Evolutionary conservation across 306 rosid species (phyloP).

Genomic region (Rosa persica): DNA sequence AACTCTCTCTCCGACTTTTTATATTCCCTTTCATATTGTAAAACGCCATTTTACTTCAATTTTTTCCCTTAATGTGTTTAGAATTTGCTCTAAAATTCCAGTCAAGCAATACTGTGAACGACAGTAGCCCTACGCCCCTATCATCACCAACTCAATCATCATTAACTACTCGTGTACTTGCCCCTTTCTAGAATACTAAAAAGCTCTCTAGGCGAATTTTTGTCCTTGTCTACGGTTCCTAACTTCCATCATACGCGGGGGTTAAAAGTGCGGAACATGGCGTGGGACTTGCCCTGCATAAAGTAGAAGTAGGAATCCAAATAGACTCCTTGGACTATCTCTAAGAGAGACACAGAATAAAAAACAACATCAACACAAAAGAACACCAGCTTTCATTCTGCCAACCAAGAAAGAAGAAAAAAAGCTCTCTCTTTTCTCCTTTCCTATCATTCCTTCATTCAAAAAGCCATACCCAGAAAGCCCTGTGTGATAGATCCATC

Average conservation of each 20-base stretch:
- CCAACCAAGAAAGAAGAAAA: background rate
- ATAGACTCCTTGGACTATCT: background rate
- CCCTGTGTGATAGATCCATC: conserved; percentile 40
- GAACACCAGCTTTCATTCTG: conserved; percentile 45
- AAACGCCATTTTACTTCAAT: too few relatives aligned
- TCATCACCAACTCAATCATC: background rate
- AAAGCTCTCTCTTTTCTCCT: conserved; percentile 7
- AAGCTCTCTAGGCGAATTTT: background rate
- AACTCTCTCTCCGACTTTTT: too few relatives aligned
- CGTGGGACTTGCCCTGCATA: background rate
- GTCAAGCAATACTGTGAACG: too few relatives aligned
- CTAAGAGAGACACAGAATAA: background rate
- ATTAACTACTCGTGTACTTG: background rate
- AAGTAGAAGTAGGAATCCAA: background rate
- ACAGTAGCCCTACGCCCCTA: too few relatives aligned
- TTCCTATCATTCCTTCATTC: background rate
- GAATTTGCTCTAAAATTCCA: too few relatives aligned
- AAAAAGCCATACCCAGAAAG: conserved; percentile 31
- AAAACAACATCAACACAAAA: conserved; percentile 30
- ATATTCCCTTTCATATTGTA: too few relatives aligned
- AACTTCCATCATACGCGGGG: conserved; percentile 6
- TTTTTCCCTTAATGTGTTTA: too few relatives aligned
- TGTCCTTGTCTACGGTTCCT: conserved; percentile 1
- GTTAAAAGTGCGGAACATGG: background rate
- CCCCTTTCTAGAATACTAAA: background rate